phyloP scores from a whole-genome alignment of 768 basidiomycete species.

The Suillus subluteus region DNA sequence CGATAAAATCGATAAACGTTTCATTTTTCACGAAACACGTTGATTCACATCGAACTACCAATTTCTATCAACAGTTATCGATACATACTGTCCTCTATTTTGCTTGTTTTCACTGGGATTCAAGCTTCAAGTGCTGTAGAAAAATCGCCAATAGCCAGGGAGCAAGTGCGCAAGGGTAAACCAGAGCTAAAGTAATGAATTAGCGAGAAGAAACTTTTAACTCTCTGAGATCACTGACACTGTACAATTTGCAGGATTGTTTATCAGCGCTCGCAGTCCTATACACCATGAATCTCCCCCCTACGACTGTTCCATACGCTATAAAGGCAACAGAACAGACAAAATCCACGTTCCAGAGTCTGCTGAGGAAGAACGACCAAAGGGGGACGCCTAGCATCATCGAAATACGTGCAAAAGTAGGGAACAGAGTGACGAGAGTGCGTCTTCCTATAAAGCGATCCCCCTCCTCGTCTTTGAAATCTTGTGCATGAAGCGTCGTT shows the following conservation, averaged over 20 bases:
- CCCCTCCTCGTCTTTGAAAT: slow-evolving; percentile 39
- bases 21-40: too few species aligned
- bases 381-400: slow-evolving; percentile 13
- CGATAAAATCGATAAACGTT: too few species aligned
- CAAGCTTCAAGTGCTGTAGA: slow-evolving; percentile 6
- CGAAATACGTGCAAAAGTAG: slow-evolving; percentile 18
- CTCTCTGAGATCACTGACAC: slow-evolving; percentile 3
- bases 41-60: too few species aligned
- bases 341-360: slow-evolving; percentile 8
- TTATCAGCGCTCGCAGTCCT: slow-evolving; percentile 11
- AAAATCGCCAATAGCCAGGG: slow-evolving; percentile 17
- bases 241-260: slow-evolving; percentile 13
- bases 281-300: slow-evolving; percentile 5
- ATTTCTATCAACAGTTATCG: too few species aligned
- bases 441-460: slow-evolving; percentile 33
- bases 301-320: slow-evolving; percentile 9
- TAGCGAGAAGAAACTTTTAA: not conserved
- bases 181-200: slow-evolving; percentile 6
- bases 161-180: slow-evolving; percentile 12
- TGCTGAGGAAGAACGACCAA: slow-evolving; percentile 13
- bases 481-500: slow-evolving; percentile 29
- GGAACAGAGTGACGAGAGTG: slow-evolving; percentile 42
- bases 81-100: too few species aligned
- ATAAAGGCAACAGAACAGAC: slow-evolving; percentile 6
- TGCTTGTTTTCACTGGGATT: too few species aligned